Evolutionary conservation across 2,329 filamentous ascomycete species (phyloP).

Genomic region (Aspergillus aculeatinus): DNA sequence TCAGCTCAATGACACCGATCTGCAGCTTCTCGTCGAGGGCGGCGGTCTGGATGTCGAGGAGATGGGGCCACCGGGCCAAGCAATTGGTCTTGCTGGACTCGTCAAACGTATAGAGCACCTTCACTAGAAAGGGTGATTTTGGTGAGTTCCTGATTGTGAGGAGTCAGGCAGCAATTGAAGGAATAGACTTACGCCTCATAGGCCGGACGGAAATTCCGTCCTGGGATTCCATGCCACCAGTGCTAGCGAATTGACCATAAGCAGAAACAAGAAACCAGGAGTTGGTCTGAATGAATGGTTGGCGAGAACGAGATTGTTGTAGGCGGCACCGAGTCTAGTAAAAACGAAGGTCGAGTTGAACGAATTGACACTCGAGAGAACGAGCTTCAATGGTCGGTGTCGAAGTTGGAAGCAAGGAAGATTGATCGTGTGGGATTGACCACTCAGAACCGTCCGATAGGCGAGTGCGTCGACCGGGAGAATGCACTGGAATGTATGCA

Average conservation of each 20-base stretch:
- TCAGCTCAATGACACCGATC: constrained; percentile 85
- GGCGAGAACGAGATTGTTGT: neutral
- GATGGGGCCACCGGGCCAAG: constrained; percentile 78
- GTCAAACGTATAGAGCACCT: constrained; percentile 96
- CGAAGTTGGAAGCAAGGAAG: constrained; percentile 16
- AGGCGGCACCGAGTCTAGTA: constrained; percentile 3
- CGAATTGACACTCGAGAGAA: constrained; percentile 8
- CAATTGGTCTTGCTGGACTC: constrained; percentile 84
- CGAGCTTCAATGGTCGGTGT: constrained; percentile 7
- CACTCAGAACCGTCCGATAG: constrained; percentile 18
- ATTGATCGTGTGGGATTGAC: constrained; percentile 15
- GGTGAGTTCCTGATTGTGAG: constrained; percentile 16
- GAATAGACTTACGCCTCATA: constrained; percentile 64
- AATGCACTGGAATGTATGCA: constrained; percentile 31
- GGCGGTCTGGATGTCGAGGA: constrained; percentile 76
- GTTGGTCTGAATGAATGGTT: neutral
- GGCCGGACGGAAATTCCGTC: constrained; percentile 59
- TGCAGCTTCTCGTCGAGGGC: constrained; percentile 74
- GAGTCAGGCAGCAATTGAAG: neutral
- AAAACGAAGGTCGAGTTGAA: neutral
- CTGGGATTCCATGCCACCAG: constrained; percentile 44
- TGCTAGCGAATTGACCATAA: constrained; percentile 31
- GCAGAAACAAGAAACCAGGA: constrained; percentile 15
- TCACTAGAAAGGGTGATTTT: constrained; percentile 60
- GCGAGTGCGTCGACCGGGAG: constrained; percentile 33